phyloP scores from a whole-genome alignment of 176 grass and related monocot genomes.

The Alloteropsis semialata region DNA sequence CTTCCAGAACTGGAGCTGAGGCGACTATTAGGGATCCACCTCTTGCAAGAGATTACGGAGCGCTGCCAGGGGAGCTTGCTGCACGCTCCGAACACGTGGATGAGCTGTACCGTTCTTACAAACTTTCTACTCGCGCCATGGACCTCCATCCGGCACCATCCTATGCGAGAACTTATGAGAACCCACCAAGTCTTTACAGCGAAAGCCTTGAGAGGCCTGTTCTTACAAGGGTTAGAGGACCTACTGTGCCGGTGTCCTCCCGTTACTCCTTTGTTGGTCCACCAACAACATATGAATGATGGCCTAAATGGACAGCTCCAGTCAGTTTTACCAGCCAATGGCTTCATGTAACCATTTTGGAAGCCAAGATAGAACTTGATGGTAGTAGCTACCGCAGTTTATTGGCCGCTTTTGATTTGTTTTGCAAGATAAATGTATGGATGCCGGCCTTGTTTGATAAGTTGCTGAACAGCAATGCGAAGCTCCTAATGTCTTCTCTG shows the following conservation, averaged over 20 bases:
- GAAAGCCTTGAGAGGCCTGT: constrained; percentile 31
- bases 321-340: neutral
- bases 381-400: neutral
- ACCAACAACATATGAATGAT: constrained; percentile 34
- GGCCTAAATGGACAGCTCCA: neutral
- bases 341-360: neutral
- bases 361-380: neutral
- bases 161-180: constrained; percentile 15
- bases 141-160: constrained; percentile 11
- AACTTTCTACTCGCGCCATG: constrained; percentile 17
- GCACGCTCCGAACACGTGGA: constrained; percentile 26
- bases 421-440: constrained; percentile 2
- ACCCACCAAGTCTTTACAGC: constrained; percentile 9
- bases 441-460: neutral
- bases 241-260: constrained; percentile 40
- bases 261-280: constrained; percentile 52
- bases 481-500: neutral
- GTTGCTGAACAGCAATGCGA: neutral
- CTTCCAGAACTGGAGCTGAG: constrained; percentile 39
- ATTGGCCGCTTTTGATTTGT: neutral
- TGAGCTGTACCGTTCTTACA: constrained; percentile 49
- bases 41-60: constrained; percentile 39
- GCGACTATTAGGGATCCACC: constrained; percentile 5
- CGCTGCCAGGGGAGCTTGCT: constrained; percentile 15
- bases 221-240: constrained; percentile 1